Evolutionary conservation across 768 basidiomycete species (phyloP), one percentile per base, ranked within the genome.

Genomic region (Pleurotus djamor): DNA sequence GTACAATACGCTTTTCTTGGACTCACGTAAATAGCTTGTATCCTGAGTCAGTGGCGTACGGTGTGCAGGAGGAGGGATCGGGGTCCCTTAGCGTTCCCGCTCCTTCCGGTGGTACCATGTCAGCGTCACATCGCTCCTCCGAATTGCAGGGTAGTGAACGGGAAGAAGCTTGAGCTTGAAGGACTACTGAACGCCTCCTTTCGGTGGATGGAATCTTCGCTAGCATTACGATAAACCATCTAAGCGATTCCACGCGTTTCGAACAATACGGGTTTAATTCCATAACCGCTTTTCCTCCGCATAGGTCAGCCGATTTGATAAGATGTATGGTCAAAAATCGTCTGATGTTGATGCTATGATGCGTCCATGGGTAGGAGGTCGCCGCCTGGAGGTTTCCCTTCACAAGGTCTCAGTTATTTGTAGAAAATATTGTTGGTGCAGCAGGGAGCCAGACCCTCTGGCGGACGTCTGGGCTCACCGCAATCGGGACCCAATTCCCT

Each of bases 271-370:
- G 54, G 38, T 56, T 56, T 56, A 44, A 41, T 44, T 13, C 3
- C 54, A 44, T 43, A 17, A 16, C 54, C 54, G 54, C 54, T 32
- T 56, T 56, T 56, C 37, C 54, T 21, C 54, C 38, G 54, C 54
- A 56, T 28, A 28, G 33, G 16, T 33, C 5, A 35, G 4, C 10
- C 49, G 17, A 50, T 50, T 47, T 47, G 16, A 47, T 17, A 17
- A 47, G 45, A 12, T 47, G 13, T 7, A 47, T 47, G 16, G 45
- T 12, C 16, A 17, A 16, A 47, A 10, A 47, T 17, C 10, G 10
- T 17, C 9, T 47, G 45, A 47, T 47, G 10, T 41, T 9, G 38
- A 41, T 10, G 38, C n/a, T 41, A 28, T 28, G 21, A 28, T 28
- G 21, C 21, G 21, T 28, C 21, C 21, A 28, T 28, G 21, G 21